Conservation (phyloP, 2,329 filamentous ascomycete genomes). For the Decorospora gaudefroyi region DNA sequence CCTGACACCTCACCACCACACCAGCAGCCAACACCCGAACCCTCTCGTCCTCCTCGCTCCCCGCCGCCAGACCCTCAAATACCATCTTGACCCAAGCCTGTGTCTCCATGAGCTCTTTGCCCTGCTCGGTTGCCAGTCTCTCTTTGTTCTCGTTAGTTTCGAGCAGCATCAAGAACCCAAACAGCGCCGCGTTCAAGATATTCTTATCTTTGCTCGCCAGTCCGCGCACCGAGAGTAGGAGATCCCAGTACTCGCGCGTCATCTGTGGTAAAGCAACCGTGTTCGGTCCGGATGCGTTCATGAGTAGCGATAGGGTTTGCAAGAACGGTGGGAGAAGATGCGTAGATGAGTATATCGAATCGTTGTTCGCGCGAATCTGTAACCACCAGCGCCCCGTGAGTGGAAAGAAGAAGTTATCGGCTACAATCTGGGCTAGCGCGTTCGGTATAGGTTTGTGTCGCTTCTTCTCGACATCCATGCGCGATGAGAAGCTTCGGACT, state of each 20-base stretch:
- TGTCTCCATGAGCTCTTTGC: slow-evolving; percentile 79
- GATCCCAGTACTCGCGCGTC: slow-evolving; percentile 80
- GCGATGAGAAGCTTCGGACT: slow-evolving; percentile 83
- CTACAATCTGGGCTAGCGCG: slow-evolving; percentile 75
- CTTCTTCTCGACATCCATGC: slow-evolving; percentile 67
- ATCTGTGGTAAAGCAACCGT: slow-evolving; percentile 76
- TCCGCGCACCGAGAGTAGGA: slow-evolving; percentile 74
- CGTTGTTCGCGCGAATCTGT: slow-evolving; percentile 56
- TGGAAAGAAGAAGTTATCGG: slow-evolving; percentile 81
- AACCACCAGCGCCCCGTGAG: slow-evolving; percentile 79
- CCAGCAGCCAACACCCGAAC: slow-evolving; percentile 79
- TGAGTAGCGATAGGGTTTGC: slow-evolving; percentile 80
- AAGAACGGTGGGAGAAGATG: slow-evolving; percentile 78
- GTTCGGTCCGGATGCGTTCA: slow-evolving; percentile 81
- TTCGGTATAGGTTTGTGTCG: slow-evolving; percentile 69
- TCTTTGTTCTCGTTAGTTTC: slow-evolving; percentile 79
- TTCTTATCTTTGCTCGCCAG: slow-evolving; percentile 58
- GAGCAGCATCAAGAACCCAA: slow-evolving; percentile 76
- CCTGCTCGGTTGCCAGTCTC: slow-evolving; percentile 72
- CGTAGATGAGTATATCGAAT: slow-evolving; percentile 71
- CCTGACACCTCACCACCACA: slow-evolving; percentile 74
- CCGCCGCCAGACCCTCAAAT: slow-evolving; percentile 61
- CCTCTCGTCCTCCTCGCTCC: slow-evolving; percentile 70
- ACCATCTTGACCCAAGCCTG: slow-evolving; percentile 81
- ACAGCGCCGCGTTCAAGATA: slow-evolving; percentile 74